Percentiles rank a stretch among this genome's conserved stretches.
These are phyloP conservation scores for Neonectria faginata DNA, from an alignment of 2,329 filamentous ascomycete genomes.

Conservation along the genomic window DNA sequence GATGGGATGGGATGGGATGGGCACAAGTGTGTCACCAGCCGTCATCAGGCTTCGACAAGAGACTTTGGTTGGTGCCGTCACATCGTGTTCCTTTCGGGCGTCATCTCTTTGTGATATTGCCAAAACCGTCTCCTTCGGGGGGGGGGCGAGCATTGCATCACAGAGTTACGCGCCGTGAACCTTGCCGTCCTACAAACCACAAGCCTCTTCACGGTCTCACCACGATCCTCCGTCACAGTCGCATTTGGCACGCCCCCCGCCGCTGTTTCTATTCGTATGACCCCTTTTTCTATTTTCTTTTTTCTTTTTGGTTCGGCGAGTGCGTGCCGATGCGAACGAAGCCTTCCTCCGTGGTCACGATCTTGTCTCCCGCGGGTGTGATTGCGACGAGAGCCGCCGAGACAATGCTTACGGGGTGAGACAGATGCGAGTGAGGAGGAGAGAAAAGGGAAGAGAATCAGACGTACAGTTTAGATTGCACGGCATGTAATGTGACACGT, in stretches of 20 bases:
- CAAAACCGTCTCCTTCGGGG: slow-evolving; percentile 1
- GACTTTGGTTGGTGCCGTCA: slow-evolving; percentile 5
- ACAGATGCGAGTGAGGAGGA: slow-evolving; percentile 11
- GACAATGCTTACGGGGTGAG: slow-evolving; percentile 19
- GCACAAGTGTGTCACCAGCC: slow-evolving; percentile 8
- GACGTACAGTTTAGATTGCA: slow-evolving; percentile 29
- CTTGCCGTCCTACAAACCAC: slow-evolving; percentile 11
- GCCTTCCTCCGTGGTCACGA: slow-evolving; percentile 17
- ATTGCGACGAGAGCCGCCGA: slow-evolving; percentile 22
- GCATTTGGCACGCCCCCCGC: neutral
- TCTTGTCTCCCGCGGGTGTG: slow-evolving; percentile 2
- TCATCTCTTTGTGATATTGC: neutral
- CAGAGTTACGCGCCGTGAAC: slow-evolving; percentile 9
- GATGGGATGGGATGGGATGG: neutral
- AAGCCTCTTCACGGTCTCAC: too few relatives aligned
- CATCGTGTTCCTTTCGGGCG: neutral
- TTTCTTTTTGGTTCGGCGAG: neutral
- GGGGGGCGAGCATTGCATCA: slow-evolving; percentile 25
- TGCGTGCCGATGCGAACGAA: neutral
- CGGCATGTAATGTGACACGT: slow-evolving; percentile 20
- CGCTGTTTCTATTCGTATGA: neutral
- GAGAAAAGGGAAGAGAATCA: slow-evolving; percentile 15
- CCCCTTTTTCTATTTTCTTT: neutral
- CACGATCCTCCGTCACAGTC: neutral
- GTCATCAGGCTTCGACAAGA: slow-evolving; percentile 21